Evolutionary conservation across 331 rosid species (phyloP), one percentile per base, ranked within the genome.

Genomic region (Malus hybrid): DNA sequence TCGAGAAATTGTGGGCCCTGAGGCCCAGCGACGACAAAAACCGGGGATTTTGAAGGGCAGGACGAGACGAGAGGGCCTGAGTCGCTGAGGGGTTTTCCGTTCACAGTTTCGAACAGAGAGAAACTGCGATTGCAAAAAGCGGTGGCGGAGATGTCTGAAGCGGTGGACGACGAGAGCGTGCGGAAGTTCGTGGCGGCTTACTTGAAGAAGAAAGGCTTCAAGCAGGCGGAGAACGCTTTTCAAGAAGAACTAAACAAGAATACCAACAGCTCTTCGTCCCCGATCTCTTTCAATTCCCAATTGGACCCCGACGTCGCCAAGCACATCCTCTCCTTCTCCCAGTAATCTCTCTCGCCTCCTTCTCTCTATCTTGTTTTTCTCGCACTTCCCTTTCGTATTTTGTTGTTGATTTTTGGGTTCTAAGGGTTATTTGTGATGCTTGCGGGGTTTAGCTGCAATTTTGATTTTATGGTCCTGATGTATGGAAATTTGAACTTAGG

Each of bases 161-260:
- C 39, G n/a, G 89, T 91, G 97, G 96, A 93, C 74, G 97, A 91
- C 18, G 96, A 93, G 12, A 87, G 82, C 66, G 72, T 89, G 24
- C 76, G 81, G 70, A 89, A 88, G 32, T 89, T 79, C 33, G 97
- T 93, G 1, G 39, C 83, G 0, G 91, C 84, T 20, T 89, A 80
- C 74, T 58, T 88, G 83, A 91, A 86, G 93, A 89, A 83, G 84
- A 91, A 83, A 75, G 96, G 96, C 33, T 87, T 93, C 66, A 87
- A 86, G 60, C 89, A 90, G 32, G 72, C 96, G 1, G 96, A 90
- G 83, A 85, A 86, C 73, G 84, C 89, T 78, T 87, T 93, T 10
- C 96, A 82, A 32, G 93, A 93, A 65, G 96, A 91, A 28, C 84
- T 88, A 5, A 82, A 53, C 88, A 90, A 86, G 73, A 80, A 42